Percentiles rank a stretch among this genome's conserved stretches.
These are phyloP conservation scores for Dendrothele bispora DNA, from an alignment of 768 basidiomycete species.

Conservation along the genomic window DNA sequence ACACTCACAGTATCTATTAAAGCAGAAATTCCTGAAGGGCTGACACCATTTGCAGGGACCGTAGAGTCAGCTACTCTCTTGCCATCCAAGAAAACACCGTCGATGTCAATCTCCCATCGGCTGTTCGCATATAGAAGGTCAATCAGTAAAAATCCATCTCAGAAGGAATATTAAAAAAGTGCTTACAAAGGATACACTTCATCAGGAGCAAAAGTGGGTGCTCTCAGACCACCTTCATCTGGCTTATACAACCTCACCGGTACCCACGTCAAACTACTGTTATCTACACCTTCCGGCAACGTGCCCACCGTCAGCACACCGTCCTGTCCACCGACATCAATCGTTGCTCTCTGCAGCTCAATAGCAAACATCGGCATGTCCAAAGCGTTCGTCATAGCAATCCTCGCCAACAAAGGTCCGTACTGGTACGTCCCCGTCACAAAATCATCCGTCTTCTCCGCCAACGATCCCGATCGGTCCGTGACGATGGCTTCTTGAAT, in stretches of 20 bases:
- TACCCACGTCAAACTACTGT: conserved; percentile 66
- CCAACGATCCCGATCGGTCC: conserved; percentile 17
- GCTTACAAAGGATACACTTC: conserved; percentile 53
- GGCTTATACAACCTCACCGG: conserved; percentile 57
- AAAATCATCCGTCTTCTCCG: conserved; percentile 33
- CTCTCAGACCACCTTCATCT: conserved; percentile 52
- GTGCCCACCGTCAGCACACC: conserved; percentile 65
- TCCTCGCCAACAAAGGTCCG: conserved; percentile 48
- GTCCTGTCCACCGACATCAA: conserved; percentile 55
- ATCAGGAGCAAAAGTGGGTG: conserved; percentile 54
- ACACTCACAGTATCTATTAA: conserved; percentile 23
- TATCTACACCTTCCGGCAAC: conserved; percentile 53
- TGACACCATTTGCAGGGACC: conserved; percentile 39
- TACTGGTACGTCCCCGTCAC: conserved; percentile 33
- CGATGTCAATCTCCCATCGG: conserved; percentile 68
- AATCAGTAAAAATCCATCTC: background rate
- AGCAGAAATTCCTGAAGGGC: conserved; percentile 45
- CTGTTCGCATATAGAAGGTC: no score
- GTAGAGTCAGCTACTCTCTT: conserved; percentile 50
- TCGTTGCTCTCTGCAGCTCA: conserved; percentile 58
- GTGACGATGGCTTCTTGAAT: conserved; percentile 34
- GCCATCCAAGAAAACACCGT: conserved; percentile 66
- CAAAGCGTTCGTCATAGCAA: conserved; percentile 41
- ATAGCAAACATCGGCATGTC: conserved; percentile 52
- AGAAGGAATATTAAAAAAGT: conserved; percentile 4